These are phyloP conservation scores for Penicillium sp. DNA, from an alignment of 2,329 filamentous ascomycete genomes.

Conservation along the genomic window DNA sequence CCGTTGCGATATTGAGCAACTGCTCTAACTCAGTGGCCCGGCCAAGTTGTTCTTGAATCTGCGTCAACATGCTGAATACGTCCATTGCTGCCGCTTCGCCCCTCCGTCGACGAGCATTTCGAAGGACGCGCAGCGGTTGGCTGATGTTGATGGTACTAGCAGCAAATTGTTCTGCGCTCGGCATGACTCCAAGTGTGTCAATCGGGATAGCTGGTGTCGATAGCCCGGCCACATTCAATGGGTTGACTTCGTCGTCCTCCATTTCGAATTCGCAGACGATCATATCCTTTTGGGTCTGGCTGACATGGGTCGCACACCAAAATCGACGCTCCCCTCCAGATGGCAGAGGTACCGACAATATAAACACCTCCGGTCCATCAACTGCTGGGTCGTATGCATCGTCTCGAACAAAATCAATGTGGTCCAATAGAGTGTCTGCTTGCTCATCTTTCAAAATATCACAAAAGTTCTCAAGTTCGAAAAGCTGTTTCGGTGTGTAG, in stretches of 20 bases:
- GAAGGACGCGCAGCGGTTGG: conserved; percentile 75
- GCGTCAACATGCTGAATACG: conserved; percentile 89
- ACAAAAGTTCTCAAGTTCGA: conserved; percentile 74
- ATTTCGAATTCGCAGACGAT: conserved; percentile 88
- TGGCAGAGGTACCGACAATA: conserved; percentile 69
- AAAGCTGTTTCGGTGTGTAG: conserved; percentile 76
- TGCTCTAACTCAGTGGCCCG: conserved; percentile 68
- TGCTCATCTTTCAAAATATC: conserved; percentile 85
- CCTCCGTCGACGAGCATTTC: conserved; percentile 73
- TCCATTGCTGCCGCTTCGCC: conserved; percentile 88
- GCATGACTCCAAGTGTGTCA: conserved; percentile 71
- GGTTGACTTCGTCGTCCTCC: conserved; percentile 73
- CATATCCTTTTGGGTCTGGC: conserved; percentile 67
- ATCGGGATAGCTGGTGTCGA: conserved; percentile 24
- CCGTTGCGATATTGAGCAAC: conserved; percentile 80
- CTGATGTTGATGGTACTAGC: conserved; percentile 77
- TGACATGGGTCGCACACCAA: conserved; percentile 87
- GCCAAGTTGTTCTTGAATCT: conserved; percentile 81
- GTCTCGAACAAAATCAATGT: conserved; percentile 85
- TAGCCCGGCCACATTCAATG: conserved; percentile 26
- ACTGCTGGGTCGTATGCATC: conserved; percentile 74
- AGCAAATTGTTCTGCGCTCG: conserved; percentile 72
- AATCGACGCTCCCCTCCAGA: conserved; percentile 65
- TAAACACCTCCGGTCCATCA: conserved; percentile 86
- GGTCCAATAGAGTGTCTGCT: conserved; percentile 79